Conservation (phyloP, 345 rosid species). For the Lumnitzera littorea region DNA sequence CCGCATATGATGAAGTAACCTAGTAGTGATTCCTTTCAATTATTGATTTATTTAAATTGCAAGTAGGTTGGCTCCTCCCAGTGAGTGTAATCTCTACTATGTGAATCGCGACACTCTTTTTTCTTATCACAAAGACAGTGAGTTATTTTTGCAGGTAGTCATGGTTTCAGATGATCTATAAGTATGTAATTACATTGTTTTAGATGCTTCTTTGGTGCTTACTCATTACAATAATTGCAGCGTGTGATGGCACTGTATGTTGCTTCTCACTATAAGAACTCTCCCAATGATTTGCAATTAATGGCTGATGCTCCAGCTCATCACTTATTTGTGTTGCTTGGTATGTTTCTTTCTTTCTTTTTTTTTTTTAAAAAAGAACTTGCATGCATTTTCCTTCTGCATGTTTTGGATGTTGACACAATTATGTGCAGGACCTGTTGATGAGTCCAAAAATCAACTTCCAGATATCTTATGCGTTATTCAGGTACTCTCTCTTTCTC, state of each 20-base stretch:
- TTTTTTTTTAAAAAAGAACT: background rate
- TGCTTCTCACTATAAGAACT: conserved; percentile 95
- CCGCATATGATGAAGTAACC: conserved; percentile 3
- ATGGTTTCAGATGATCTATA: background rate
- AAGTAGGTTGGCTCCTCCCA: conserved; percentile 68
- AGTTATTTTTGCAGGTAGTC: conserved; percentile 73
- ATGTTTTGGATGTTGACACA: conserved; percentile 9
- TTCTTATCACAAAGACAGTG: conserved; percentile 91
- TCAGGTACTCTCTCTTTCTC: conserved; percentile 44
- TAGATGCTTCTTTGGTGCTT: conserved; percentile 13
- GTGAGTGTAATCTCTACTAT: conserved; percentile 84
- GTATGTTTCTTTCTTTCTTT: conserved; percentile 27
- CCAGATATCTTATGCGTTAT: conserved; percentile 94
- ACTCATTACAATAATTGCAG: conserved; percentile 38
- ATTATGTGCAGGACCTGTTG: conserved; percentile 72
- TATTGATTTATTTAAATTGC: conserved; percentile 9
- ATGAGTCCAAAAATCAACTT: conserved; percentile 74
- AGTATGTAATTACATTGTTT: conserved; percentile 1
- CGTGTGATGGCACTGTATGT: conserved; percentile 96
- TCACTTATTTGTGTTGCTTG: conserved; percentile 87
- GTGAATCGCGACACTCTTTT: conserved; percentile 91
- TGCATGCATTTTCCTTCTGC: conserved; percentile 1
- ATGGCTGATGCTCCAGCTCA: conserved; percentile 99
- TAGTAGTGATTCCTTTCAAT: background rate
- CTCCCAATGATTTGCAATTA: conserved; percentile 93